phyloP scores from a whole-genome alignment of 129 eudicot species.

The Lonicera japonica region DNA sequence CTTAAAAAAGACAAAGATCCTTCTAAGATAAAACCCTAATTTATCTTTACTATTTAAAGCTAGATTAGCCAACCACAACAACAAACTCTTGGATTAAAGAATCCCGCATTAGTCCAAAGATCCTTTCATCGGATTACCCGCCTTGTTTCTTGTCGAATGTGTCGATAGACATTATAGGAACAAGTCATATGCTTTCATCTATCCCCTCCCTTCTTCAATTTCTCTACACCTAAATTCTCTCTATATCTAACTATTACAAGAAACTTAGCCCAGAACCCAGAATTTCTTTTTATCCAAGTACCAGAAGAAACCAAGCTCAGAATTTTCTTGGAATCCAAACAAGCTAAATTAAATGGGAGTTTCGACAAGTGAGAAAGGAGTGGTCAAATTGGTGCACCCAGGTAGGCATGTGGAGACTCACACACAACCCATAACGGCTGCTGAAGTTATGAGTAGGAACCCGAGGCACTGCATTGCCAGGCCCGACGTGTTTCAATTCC shows the following conservation, averaged over 20 bases:
- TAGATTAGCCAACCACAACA: constrained; percentile 15
- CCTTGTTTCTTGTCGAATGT: background rate
- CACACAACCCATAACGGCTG: constrained; percentile 33
- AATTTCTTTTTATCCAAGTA: background rate
- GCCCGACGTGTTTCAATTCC: constrained; percentile 49
- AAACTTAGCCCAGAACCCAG: background rate
- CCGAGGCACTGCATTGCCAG: constrained; percentile 59
- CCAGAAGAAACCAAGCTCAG: background rate
- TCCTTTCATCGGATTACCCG: constrained; percentile 7
- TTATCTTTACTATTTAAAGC: background rate
- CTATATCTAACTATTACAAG: background rate
- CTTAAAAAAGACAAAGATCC: constrained; percentile 14
- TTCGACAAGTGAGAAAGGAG: constrained; percentile 33
- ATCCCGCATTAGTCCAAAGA: constrained; percentile 13
- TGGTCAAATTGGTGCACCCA: constrained; percentile 61
- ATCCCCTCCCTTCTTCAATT: constrained; percentile 15
- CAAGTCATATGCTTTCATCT: background rate
- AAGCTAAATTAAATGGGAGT: constrained; percentile 33
- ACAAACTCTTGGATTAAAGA: constrained; percentile 23
- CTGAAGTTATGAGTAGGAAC: constrained; percentile 55
- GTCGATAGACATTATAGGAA: constrained; percentile 21
- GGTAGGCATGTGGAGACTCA: constrained; percentile 45
- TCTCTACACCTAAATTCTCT: background rate
- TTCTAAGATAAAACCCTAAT: background rate
- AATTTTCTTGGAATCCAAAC: background rate